Conservation (phyloP, 1,139 yeast species). For the Debaryomyces sp. region DNA sequence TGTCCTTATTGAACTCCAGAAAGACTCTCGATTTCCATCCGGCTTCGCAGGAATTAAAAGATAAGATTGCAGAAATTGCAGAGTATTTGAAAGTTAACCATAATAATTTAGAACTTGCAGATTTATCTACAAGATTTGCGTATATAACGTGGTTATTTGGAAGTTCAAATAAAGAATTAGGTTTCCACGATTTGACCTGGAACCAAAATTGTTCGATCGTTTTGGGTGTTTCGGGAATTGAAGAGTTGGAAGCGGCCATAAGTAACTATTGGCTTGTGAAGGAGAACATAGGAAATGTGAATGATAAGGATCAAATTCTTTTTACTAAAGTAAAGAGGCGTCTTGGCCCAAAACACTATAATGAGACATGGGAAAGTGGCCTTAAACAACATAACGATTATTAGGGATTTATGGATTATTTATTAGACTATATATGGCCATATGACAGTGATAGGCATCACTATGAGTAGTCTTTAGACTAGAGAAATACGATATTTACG, state of each 20-base stretch:
- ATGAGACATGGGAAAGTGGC: slow-evolving; percentile 78
- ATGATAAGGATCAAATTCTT: slow-evolving; percentile 43
- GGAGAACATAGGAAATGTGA: slow-evolving; percentile 29
- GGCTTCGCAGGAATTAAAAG: slow-evolving; percentile 61
- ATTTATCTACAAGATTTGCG: slow-evolving; percentile 78
- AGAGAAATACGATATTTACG: background rate
- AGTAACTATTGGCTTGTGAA: slow-evolving; percentile 55
- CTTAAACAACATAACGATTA: slow-evolving; percentile 32
- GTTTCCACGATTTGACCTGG: slow-evolving; percentile 19
- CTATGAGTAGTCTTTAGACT: background rate
- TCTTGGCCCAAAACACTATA: slow-evolving; percentile 57
- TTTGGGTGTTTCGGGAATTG: slow-evolving; percentile 66
- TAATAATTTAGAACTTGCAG: slow-evolving; percentile 67
- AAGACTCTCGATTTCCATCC: slow-evolving; percentile 83
- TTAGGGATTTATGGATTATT: background rate
- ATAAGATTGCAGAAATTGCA: slow-evolving; percentile 58
- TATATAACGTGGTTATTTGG: slow-evolving; percentile 57
- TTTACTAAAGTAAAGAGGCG: slow-evolving; percentile 45
- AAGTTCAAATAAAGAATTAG: slow-evolving; percentile 13
- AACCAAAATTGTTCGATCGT: slow-evolving; percentile 60
- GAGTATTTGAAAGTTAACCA: slow-evolving; percentile 37
- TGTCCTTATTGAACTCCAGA: slow-evolving; percentile 77
- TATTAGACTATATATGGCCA: background rate
- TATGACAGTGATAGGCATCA: background rate
- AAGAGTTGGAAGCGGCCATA: slow-evolving; percentile 68